Evolutionary conservation across 2,329 filamentous ascomycete species (phyloP).

Genomic region (Shiraia sp.): DNA sequence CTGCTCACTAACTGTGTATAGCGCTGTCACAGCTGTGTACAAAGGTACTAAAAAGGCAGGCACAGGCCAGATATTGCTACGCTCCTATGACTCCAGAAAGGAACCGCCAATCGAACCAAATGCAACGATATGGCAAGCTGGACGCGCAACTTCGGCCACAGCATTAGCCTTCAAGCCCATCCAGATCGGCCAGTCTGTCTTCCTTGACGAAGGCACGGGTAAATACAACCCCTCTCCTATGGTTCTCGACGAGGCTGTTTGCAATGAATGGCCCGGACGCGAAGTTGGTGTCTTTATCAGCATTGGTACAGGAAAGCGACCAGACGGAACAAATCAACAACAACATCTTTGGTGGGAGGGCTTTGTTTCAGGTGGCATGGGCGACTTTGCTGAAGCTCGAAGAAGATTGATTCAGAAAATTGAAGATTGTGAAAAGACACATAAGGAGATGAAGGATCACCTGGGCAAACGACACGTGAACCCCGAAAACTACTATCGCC

Average conservation of each 20-base stretch:
- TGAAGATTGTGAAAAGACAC: constrained; percentile 89
- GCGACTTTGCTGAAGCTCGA: constrained; percentile 89
- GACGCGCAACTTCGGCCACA: constrained; percentile 88
- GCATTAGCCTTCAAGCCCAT: constrained; percentile 95
- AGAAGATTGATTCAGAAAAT: constrained; percentile 86
- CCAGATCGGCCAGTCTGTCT: constrained; percentile 87
- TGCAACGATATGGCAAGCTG: constrained; percentile 96
- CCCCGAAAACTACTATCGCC: constrained; percentile 86
- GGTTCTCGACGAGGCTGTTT: constrained; percentile 83
- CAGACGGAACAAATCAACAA: constrained; percentile 68
- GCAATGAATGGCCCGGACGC: constrained; percentile 93
- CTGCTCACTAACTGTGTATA: constrained; percentile 45
- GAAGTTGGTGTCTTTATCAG: constrained; percentile 92
- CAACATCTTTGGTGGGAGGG: constrained; percentile 89
- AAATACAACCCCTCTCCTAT: constrained; percentile 89
- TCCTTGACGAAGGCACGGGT: constrained; percentile 89
- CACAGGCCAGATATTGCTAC: constrained; percentile 69
- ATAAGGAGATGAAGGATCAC: constrained; percentile 83
- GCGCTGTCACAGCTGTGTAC: constrained; percentile 88
- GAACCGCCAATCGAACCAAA: constrained; percentile 90
- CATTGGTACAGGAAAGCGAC: constrained; percentile 88
- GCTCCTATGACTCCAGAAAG: constrained; percentile 93
- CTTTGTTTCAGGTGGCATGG: constrained; percentile 71
- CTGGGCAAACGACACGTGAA: constrained; percentile 78
- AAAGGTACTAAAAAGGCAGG: constrained; percentile 74